Percentiles rank a stretch among this genome's conserved stretches.
Conservation (phyloP, 257 asterid genomes). For the Avicennia marina region DNA sequence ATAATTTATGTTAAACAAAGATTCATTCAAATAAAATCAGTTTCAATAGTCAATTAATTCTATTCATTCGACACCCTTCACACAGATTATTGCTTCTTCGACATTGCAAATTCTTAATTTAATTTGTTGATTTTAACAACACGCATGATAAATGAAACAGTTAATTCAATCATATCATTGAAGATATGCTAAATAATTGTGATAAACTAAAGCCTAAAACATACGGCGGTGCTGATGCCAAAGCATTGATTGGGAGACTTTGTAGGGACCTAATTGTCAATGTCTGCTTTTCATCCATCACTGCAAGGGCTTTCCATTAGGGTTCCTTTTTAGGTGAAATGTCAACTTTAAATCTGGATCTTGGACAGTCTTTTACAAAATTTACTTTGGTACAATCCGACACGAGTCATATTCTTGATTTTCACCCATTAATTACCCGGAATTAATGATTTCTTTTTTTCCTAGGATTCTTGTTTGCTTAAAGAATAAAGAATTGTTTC, state of each 20-base stretch:
- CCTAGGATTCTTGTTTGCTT: constrained; percentile 7
- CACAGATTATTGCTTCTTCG: too few species aligned
- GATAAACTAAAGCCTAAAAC: neutral
- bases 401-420: too few species aligned
- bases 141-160: too few species aligned
- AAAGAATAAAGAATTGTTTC: neutral
- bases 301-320: neutral
- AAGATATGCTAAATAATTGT: neutral
- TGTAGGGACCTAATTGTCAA: neutral
- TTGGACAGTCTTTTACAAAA: neutral
- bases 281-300: neutral
- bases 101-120: too few species aligned
- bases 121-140: too few species aligned
- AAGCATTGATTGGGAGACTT: neutral
- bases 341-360: neutral
- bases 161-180: too few species aligned
- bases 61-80: too few species aligned
- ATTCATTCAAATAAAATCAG: too few species aligned
- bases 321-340: neutral
- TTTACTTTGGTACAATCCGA: neutral
- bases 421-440: too few species aligned
- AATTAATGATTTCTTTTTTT: neutral
- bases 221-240: too few species aligned
- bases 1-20: too few species aligned
- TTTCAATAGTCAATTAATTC: too few species aligned